These are phyloP conservation scores for Hyaloscypha hepaticicola DNA, from an alignment of 495 filamentous ascomycete genomes.

Conservation along the genomic window DNA sequence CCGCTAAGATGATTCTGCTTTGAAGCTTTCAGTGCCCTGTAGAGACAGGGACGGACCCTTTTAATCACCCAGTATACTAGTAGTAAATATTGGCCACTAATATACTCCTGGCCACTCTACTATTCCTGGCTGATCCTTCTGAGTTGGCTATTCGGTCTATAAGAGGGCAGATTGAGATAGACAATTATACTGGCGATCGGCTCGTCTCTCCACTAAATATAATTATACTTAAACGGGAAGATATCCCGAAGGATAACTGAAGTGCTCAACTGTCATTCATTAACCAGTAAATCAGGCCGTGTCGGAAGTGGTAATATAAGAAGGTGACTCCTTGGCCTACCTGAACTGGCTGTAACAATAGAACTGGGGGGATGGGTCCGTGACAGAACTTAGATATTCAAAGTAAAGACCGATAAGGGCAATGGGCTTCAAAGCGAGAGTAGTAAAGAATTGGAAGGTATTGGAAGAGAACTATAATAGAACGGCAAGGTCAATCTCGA, in stretches of 20 bases:
- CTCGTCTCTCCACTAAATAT: not conserved
- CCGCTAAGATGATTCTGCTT: conserved; percentile 6
- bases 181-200: conserved; percentile 14
- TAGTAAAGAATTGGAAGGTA: conserved; percentile 2
- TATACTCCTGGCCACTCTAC: conserved; percentile 6
- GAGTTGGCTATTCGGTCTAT: conserved; percentile 5
- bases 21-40: conserved; percentile 9
- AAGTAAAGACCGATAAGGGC: not conserved
- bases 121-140: conserved; percentile 18
- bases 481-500: conserved; percentile 14
- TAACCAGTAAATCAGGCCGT: conserved; percentile 7
- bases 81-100: conserved; percentile 10
- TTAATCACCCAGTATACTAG: conserved; percentile 10
- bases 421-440: conserved; percentile 1
- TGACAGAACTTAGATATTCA: conserved; percentile 5
- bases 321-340: conserved; percentile 1
- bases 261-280: conserved; percentile 15
- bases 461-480: conserved; percentile 11
- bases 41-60: not conserved
- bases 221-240: conserved; percentile 15
- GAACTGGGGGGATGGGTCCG: conserved; percentile 6
- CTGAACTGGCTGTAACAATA: conserved; percentile 12
- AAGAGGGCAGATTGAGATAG: conserved; percentile 16
- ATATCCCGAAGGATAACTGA: conserved; percentile 14
- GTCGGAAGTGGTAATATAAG: conserved; percentile 4